These are phyloP conservation scores for Colletotrichum tofieldiae DNA, from an alignment of 2,329 filamentous ascomycete genomes.

Conservation along the genomic window DNA sequence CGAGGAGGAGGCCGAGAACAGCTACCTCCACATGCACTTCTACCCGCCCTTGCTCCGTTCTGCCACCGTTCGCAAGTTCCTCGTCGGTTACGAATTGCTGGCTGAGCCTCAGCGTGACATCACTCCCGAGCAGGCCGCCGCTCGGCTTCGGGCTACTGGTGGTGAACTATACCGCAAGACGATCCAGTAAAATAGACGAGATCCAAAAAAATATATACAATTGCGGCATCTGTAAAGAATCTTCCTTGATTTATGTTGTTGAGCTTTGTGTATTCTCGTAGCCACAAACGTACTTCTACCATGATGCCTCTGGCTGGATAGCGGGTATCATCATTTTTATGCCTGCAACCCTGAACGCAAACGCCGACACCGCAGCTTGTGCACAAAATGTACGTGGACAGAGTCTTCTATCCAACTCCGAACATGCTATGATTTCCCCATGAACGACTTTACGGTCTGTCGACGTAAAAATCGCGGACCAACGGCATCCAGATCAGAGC, in stretches of 20 bases:
- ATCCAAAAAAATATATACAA: background rate
- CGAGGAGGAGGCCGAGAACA: constrained; percentile 86
- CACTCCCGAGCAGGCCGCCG: constrained; percentile 94
- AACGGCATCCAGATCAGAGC: constrained; percentile 74
- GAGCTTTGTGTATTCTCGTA: background rate
- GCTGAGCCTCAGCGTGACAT: constrained; percentile 99
- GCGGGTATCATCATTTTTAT: background rate
- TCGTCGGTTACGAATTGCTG: constrained; percentile 97
- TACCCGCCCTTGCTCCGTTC: constrained; percentile 94
- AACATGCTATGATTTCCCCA: too few species aligned
- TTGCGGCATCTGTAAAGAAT: background rate
- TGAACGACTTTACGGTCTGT: constrained; percentile 45
- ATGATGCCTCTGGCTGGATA: background rate
- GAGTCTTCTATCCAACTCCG: too few species aligned
- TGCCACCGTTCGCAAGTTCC: constrained; percentile 94
- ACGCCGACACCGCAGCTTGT: background rate
- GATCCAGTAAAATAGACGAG: constrained; percentile 50
- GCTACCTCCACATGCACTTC: constrained; percentile 97
- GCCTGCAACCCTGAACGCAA: background rate
- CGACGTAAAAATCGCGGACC: constrained; percentile 81
- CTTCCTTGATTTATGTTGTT: background rate
- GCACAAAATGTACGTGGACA: background rate
- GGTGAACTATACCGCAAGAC: constrained; percentile 88
- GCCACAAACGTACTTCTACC: background rate
- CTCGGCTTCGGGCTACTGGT: constrained; percentile 80